Evolutionary conservation across 805 yeast species (phyloP), one percentile per base, ranked within the genome.

Genomic region (Hanseniaspora mollemarum): DNA sequence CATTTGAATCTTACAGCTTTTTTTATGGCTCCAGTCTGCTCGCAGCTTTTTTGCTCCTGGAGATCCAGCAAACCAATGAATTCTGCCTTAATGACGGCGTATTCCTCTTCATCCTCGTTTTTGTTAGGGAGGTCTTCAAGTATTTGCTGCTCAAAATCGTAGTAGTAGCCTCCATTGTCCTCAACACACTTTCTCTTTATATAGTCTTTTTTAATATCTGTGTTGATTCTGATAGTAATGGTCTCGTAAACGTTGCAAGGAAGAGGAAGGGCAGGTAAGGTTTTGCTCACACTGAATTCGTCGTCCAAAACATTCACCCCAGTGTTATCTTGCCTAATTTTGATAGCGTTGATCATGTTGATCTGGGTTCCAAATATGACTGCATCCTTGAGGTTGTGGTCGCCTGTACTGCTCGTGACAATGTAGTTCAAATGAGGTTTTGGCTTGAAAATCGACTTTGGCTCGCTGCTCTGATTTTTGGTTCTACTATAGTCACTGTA

Each of bases 101-200:
- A 50, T 29, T 50, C 49, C 18, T 50, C 53, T 18, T 19, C 24
- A 24, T 3, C 32, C 5, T 26, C 37, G 4, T 9, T 15, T 4
- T 25, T 26, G 6, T 28, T 25, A 12, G 36, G 6, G 6, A 26
- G 6, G 15, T 26, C 24, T 6, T 13, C 21, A n/a, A n/a, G n/a
- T n/a, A n/a, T n/a, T n/a, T n/a, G n/a, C n/a, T n/a, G n/a, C n/a
- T 26, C 44, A 26, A 10, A 33, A 8, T 19, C n/a, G 13, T 38
- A 46, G n/a, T 51, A 51, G 15, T 51, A 51, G 13, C 53, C 53
- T 13, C 53, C 53, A 8, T 45, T 51, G 21, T 51, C 53, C 22
- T 51, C 51, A 12, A 39, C 15, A 9, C 49, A 35, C 18, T 51
- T 51, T 26, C 38, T 44, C 15, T 29, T 43, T n/a, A 43, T 51